Conservation (phyloP, 306 rosid species). For the Lablab purpureus region DNA sequence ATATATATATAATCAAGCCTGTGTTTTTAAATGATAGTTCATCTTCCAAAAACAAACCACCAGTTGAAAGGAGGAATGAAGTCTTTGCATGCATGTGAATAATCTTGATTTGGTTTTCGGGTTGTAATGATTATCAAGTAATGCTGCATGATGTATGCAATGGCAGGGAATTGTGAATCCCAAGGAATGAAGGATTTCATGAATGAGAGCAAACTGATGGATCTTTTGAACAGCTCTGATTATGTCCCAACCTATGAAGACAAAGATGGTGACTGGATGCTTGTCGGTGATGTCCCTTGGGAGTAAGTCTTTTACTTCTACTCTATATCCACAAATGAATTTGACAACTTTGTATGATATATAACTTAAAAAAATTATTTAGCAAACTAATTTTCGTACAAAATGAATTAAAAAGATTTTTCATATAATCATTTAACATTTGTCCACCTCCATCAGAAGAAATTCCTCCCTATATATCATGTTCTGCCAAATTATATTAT, state of each 20-base stretch:
- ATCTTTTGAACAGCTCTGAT: conserved; percentile 80
- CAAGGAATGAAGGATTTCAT: conserved; percentile 88
- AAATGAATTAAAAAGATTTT: neutral
- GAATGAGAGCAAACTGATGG: conserved; percentile 93
- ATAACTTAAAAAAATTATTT: neutral
- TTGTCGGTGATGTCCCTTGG: conserved; percentile 98
- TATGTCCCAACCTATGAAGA: conserved; percentile 92
- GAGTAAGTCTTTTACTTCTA: conserved; percentile 60
- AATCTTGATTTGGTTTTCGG: neutral
- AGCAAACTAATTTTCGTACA: neutral
- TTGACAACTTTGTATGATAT: neutral
- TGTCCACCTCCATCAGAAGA: neutral
- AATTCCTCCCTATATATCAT: neutral
- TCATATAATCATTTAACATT: neutral
- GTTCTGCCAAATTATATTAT: neutral
- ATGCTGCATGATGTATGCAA: neutral
- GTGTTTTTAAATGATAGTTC: neutral
- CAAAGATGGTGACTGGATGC: conserved; percentile 99
- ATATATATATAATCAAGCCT: too few species aligned
- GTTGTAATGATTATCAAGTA: neutral
- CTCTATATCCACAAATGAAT: neutral
- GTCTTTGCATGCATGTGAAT: neutral
- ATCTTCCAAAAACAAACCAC: neutral
- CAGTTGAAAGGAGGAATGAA: neutral
- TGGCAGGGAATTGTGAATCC: conserved; percentile 74